Evolutionary conservation across 2,329 filamentous ascomycete species (phyloP).

Genomic region (Bipolaris zeicola): DNA sequence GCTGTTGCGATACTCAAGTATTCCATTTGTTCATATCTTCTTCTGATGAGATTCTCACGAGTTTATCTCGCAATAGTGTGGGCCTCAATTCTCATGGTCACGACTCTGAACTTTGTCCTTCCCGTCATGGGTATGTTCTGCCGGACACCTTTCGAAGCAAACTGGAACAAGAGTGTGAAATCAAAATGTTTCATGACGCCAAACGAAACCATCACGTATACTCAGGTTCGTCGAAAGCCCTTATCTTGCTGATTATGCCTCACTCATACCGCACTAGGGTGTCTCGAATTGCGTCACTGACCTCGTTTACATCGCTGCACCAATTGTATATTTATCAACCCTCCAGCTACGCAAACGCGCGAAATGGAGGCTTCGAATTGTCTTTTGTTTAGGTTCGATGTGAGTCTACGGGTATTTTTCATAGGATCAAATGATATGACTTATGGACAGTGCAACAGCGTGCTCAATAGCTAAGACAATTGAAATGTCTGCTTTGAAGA

Average conservation of each 20-base stretch:
- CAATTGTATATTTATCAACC: conserved; percentile 32
- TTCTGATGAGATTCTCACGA: conserved; percentile 31
- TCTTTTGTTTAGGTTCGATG: conserved; percentile 37
- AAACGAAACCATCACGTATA: conserved; percentile 6
- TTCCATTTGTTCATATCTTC: conserved; percentile 38
- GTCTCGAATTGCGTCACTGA: conserved; percentile 38
- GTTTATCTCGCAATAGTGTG: conserved; percentile 31
- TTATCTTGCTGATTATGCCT: no score
- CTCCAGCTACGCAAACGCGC: conserved; percentile 33
- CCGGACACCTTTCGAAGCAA: conserved; percentile 34
- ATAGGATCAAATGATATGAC: not conserved
- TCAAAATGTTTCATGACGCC: conserved; percentile 28
- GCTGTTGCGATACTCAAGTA: conserved; percentile 31
- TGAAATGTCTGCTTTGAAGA: conserved; percentile 24
- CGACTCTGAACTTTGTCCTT: conserved; percentile 29
- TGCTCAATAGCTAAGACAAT: conserved; percentile 34
- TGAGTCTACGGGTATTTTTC: conserved; percentile 11
- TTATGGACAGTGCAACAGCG: conserved; percentile 21
- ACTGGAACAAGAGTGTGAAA: conserved; percentile 30
- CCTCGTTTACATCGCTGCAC: conserved; percentile 34
- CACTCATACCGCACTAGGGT: conserved; percentile 22
- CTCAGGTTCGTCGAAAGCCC: conserved; percentile 9
- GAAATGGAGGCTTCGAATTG: conserved; percentile 32
- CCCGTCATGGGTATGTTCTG: conserved; percentile 28
- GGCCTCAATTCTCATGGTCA: conserved; percentile 32